Percentiles rank a stretch among this genome's conserved stretches.
Conservation (phyloP, 352 stramenopile genomes). For the Globisporangium spiculum region DNA sequence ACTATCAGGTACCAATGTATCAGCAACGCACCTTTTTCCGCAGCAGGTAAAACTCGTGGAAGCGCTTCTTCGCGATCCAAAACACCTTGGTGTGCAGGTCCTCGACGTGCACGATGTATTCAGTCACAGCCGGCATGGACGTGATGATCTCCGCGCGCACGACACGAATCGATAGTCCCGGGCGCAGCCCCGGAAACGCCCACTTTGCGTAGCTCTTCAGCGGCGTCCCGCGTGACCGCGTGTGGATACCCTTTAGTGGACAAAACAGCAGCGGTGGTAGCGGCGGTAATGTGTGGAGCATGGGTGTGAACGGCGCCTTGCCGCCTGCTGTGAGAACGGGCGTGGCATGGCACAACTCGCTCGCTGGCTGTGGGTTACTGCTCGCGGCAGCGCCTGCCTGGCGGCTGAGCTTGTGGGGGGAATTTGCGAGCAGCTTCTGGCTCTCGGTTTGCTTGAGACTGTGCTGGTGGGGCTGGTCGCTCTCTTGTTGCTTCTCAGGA, state of each 20-base stretch:
- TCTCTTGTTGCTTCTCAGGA: conserved; percentile 16
- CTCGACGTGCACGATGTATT: conserved; percentile 76
- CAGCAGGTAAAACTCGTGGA: conserved; percentile 67
- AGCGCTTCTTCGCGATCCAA: conserved; percentile 82
- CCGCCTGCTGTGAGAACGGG: conserved; percentile 6
- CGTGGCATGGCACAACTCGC: conserved; percentile 8
- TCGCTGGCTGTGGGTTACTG: background rate
- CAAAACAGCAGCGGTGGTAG: conserved; percentile 58
- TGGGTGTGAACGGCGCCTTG: conserved; percentile 21
- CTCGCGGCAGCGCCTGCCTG: background rate
- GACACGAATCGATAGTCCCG: conserved; percentile 67
- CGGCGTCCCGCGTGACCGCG: conserved; percentile 37
- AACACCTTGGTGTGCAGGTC: conserved; percentile 82
- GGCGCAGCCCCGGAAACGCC: conserved; percentile 43
- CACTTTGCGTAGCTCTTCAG: conserved; percentile 57
- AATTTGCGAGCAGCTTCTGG: conserved; percentile 25
- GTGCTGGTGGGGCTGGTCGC: conserved; percentile 20
- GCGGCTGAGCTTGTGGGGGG: background rate
- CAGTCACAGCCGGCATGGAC: conserved; percentile 55
- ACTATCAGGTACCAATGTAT: background rate
- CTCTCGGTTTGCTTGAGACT: conserved; percentile 29
- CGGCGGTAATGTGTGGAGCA: conserved; percentile 37
- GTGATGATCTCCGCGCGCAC: conserved; percentile 56
- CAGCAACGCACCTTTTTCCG: conserved; percentile 48
- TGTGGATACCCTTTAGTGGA: conserved; percentile 33